Base-by-base conservation (phyloP, 306 rosid genomes). In the Prunus mira region DNA sequence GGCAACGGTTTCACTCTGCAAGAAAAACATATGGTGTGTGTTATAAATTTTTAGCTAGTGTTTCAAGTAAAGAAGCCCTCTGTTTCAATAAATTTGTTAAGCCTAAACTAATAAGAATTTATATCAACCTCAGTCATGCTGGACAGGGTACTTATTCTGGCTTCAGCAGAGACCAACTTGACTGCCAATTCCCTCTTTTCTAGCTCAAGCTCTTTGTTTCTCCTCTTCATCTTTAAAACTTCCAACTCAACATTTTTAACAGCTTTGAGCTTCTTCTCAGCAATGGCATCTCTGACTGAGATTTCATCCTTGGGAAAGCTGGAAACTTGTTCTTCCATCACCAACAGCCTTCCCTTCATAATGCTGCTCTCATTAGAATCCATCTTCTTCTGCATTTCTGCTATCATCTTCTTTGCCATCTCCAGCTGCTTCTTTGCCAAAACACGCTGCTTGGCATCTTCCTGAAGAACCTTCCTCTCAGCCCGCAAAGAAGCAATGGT, bases 181-280 rank as follows among this genome's bases (percentile, higher is more conserved):
- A 71, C 41, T 67, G 78, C 69, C 19, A 74, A 45, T 75, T 84
- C 87, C 76, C 90, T 84, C 62, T 84, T 89, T 77, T 83, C 89
- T 69, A 84, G 41, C 69, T 86, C 84, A 74, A 82, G 77, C 82
- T 86, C 93, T 76, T 79, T 86, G 76, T 84, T 84, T 51, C 57
- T 82, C 74, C 90, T 84, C 82, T 69, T 84, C 76, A 77, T 47
- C 63, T 78, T 76, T 69, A 71, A 81, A 55, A 80, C 77, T 71
- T 82, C 70, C 4, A 86, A 15, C 32, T 73, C 84, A 4, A 78
- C 25, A 45, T 69, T 60, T 77, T 41, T 46, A 14, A 65, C 77
- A 18, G 38, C 69, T 82, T 76, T 69, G 27, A 84, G 73, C 73
- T 75, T 82, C 77, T 78, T 69, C 72, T 73, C 81, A 49, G 52